phyloP scores from a whole-genome alignment of 129 eudicot genomes.

The Lactuca saligna region DNA sequence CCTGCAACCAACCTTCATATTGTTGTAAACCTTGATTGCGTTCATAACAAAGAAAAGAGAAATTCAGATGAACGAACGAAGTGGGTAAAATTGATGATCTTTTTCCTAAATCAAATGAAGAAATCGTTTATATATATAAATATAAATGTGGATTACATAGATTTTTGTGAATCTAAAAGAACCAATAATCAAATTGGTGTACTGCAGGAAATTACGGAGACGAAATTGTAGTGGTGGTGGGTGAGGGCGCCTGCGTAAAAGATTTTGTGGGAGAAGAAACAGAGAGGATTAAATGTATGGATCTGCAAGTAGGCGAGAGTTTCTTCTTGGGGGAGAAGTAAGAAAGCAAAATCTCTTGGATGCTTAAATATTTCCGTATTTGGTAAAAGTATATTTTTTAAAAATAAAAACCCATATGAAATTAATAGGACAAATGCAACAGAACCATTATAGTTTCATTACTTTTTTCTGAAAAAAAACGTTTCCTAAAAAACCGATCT shows the following conservation, averaged over 20 bases:
- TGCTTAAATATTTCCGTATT: neutral
- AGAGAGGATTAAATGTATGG: slow-evolving; percentile 2
- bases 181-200: slow-evolving; percentile 33
- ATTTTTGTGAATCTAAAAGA: slow-evolving; percentile 13
- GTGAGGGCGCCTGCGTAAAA: slow-evolving; percentile 1
- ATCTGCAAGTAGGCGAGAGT: slow-evolving; percentile 5
- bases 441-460: too few relatives aligned
- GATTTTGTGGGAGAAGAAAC: slow-evolving; percentile 9
- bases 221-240: slow-evolving; percentile 21
- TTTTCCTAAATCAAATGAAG: slow-evolving; percentile 12
- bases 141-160: neutral
- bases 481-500: too few relatives aligned
- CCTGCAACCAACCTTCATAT: slow-evolving; percentile 26
- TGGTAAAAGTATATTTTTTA: neutral
- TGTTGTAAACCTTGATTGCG: slow-evolving; percentile 25
- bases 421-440: too few relatives aligned
- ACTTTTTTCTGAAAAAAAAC: too few relatives aligned
- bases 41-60: slow-evolving; percentile 20
- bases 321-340: slow-evolving; percentile 8
- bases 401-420: too few relatives aligned
- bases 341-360: neutral
- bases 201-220: slow-evolving; percentile 23
- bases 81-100: slow-evolving; percentile 9
- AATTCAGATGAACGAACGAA: neutral
- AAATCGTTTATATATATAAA: slow-evolving; percentile 1